These are phyloP conservation scores for Exophiala aquamarina DNA, from an alignment of 2,329 filamentous ascomycete genomes.

Conservation along the genomic window DNA sequence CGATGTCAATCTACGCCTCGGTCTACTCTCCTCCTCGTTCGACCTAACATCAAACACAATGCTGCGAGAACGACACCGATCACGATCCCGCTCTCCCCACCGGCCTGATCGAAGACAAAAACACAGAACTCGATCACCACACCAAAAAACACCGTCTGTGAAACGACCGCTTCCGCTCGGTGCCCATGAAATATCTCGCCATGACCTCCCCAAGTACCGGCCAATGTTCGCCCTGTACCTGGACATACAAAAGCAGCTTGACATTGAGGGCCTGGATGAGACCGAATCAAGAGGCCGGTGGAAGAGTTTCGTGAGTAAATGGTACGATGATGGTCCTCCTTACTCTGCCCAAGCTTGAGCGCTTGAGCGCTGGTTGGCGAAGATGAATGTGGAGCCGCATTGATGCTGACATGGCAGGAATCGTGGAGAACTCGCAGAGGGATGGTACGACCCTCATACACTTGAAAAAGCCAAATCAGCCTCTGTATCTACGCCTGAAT, in stretches of 20 bases:
- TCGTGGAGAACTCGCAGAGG: slow-evolving; percentile 77
- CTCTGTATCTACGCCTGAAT: not conserved
- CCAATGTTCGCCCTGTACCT: slow-evolving; percentile 81
- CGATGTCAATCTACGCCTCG: no score
- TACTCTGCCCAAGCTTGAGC: not conserved
- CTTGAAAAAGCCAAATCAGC: slow-evolving; percentile 53
- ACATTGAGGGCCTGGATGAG: slow-evolving; percentile 68
- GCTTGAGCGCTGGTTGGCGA: no score
- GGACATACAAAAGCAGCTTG: slow-evolving; percentile 78
- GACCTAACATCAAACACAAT: not conserved
- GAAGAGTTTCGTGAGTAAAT: slow-evolving; percentile 90
- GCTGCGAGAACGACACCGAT: slow-evolving; percentile 2
- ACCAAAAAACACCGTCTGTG: not conserved
- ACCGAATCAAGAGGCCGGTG: slow-evolving; percentile 79
- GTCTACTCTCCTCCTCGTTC: no score
- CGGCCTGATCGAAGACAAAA: slow-evolving; percentile 8
- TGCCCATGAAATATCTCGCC: slow-evolving; percentile 65
- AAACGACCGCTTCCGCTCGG: slow-evolving; percentile 59
- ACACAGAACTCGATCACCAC: slow-evolving; percentile 15
- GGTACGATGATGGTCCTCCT: slow-evolving; percentile 54
- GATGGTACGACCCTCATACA: slow-evolving; percentile 87
- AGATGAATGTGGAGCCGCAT: no score
- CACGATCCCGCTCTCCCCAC: slow-evolving; percentile 22
- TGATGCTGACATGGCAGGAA: slow-evolving; percentile 64
- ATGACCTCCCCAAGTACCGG: slow-evolving; percentile 65